Conservation (phyloP, 2,329 filamentous ascomycete species). For the Colletotrichum liriopes region DNA sequence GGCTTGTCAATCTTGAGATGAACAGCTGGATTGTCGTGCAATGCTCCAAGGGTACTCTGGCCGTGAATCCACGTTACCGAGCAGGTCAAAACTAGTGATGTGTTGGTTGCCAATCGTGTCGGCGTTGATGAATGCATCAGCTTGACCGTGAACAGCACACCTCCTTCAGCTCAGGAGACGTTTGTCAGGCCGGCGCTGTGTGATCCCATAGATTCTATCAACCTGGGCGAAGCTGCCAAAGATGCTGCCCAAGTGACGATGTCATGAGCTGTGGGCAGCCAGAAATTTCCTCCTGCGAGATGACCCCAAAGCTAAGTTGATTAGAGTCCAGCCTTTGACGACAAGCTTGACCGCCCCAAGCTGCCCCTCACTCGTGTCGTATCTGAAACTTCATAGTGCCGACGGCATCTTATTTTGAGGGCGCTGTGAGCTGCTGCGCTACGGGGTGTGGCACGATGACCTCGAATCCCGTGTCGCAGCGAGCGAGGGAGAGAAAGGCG, state of each 20-base stretch:
- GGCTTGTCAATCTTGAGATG: not conserved
- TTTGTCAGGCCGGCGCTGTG: not conserved
- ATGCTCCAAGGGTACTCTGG: not conserved
- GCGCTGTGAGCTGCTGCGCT: not conserved
- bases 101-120: not conserved
- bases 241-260: not conserved
- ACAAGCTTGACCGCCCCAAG: not conserved
- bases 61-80: not conserved
- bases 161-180: not conserved
- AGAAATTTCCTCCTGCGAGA: not conserved
- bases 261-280: conserved; percentile 6
- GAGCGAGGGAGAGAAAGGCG: not conserved
- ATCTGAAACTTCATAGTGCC: not conserved
- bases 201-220: not conserved
- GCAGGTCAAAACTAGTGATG: not conserved
- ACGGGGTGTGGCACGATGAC: not conserved
- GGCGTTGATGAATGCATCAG: not conserved
- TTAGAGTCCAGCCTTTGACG: not conserved
- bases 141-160: not conserved
- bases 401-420: not conserved
- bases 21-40: not conserved
- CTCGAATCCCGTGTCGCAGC: not conserved
- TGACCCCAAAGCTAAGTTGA: not conserved
- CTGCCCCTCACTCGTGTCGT: not conserved
- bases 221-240: not conserved